Percentiles rank a stretch among this genome's conserved stretches.
These are phyloP conservation scores for Penicillium cosmopolitanum DNA, from an alignment of 495 filamentous ascomycete genomes.

Conservation along the genomic window DNA sequence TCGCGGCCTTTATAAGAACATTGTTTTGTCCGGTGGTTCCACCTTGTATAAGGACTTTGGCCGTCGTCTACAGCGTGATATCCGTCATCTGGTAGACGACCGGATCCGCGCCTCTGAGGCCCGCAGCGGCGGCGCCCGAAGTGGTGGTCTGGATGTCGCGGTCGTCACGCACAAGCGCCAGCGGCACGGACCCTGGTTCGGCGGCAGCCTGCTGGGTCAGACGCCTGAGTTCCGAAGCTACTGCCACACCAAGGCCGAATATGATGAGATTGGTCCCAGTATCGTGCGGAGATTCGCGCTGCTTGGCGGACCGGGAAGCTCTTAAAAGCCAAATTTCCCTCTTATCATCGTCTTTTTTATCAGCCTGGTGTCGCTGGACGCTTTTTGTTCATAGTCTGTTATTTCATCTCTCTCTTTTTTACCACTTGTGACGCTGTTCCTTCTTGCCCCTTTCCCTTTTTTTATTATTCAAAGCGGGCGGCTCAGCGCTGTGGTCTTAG, in stretches of 20 bases:
- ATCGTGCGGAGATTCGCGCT: conserved; percentile 96
- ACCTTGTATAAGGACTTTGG: conserved; percentile 98
- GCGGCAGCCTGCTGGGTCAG: conserved; percentile 92
- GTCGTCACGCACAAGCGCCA: conserved; percentile 97
- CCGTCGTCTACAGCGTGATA: conserved; percentile 91
- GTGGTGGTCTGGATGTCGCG: conserved; percentile 88
- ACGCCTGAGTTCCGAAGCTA: conserved; percentile 99
- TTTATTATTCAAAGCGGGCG: conserved; percentile 22
- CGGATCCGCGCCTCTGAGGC: conserved; percentile 89
- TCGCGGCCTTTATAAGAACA: conserved; percentile 98
- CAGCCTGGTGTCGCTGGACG: conserved; percentile 32
- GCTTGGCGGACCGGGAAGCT: conserved; percentile 85
- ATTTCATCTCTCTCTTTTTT: conserved; percentile 30
- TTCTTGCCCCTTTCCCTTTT: conserved; percentile 13
- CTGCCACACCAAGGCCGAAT: conserved; percentile 97
- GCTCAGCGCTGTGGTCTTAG: conserved; percentile 25
- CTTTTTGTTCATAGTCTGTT: conserved; percentile 39
- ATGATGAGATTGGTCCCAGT: conserved; percentile 91
- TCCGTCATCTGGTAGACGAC: conserved; percentile 90
- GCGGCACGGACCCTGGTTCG: conserved; percentile 97
- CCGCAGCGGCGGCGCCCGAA: conserved; percentile 79
- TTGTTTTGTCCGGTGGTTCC: conserved; percentile 94
- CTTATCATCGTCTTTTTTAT: conserved; percentile 26
- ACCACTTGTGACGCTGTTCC: conserved; percentile 7
- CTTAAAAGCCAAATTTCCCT: conserved; percentile 30